Base-by-base conservation (phyloP, 2,329 filamentous ascomycete species). In the Aspergillus pseudotamarii region DNA sequence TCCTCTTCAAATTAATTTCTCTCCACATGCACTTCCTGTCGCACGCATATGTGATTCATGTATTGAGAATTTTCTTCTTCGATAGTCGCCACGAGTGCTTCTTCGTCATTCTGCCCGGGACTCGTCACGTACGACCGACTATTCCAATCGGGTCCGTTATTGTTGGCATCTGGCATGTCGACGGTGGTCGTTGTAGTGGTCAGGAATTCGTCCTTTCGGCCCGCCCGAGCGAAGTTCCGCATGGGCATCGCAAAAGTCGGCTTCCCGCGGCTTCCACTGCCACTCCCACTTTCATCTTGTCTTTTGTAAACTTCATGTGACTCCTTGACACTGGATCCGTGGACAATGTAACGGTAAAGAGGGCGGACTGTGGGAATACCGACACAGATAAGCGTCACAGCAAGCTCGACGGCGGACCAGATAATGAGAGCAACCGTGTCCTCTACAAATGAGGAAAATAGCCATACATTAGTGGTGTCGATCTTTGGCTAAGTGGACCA, bases 351-450 rank as follows among this genome's bases (percentile, higher is more conserved):
- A 3, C 63, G 67, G 32, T 67, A 73, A 2, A 75, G 64, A 5
- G 72, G 72, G 23, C 69, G 69, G n/a, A 72, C 61, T 8, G 68
- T 67, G 23, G 72, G 71, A 16, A 74, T 71, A n/a, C 68, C 72
- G 12, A 72, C 69, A 50, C 71, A 73, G 60, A 72, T 65, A 26
- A 72, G 64, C 21, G 71, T 73, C 38, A 68, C 64, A n/a, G 63
- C 62, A 6, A 69, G 61, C 36, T 73, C 70, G n/a, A 67, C 65
- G 1, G 54, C 68, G 12, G 67, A 68, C 71, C 71, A 73, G 36
- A 72, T 65, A 11, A 72, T 64, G 1, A 72, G 54, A 19, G 63
- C 56, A 28, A 74, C 64, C 1, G 68, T 75, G 36, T 70, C 64
- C 67, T 68, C 71, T 71, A 26, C 21, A 16, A 19, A 32, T 19